phyloP scores from a whole-genome alignment of 495 filamentous ascomycete species.

The Xylaria telfairii region DNA sequence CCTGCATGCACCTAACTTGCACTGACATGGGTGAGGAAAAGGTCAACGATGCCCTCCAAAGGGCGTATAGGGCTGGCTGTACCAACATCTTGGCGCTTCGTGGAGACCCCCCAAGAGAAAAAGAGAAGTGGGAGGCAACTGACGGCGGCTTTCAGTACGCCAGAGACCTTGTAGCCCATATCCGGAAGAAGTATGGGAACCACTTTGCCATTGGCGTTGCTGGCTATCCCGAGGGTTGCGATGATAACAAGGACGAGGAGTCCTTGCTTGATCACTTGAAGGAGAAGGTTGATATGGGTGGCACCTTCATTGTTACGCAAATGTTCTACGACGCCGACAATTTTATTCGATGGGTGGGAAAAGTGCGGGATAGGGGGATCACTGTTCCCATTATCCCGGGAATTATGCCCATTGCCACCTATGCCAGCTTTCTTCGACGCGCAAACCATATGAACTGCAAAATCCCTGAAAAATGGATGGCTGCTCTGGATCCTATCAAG shows the following conservation, averaged over 20 bases:
- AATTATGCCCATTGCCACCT: slow-evolving; percentile 98
- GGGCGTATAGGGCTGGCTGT: slow-evolving; percentile 93
- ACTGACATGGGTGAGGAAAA: slow-evolving; percentile 95
- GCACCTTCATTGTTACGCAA: slow-evolving; percentile 92
- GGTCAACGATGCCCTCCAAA: slow-evolving; percentile 84
- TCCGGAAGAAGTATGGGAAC: slow-evolving; percentile 84
- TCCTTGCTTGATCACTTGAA: slow-evolving; percentile 90
- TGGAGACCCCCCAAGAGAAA: slow-evolving; percentile 93
- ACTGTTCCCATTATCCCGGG: slow-evolving; percentile 91
- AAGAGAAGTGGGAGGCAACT: slow-evolving; percentile 89
- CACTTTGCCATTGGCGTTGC: slow-evolving; percentile 99
- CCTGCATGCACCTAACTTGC: slow-evolving; percentile 99
- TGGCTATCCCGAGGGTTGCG: slow-evolving; percentile 95
- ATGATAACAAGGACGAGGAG: slow-evolving; percentile 87
- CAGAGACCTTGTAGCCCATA: slow-evolving; percentile 91
- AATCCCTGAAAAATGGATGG: slow-evolving; percentile 81
- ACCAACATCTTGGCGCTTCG: slow-evolving; percentile 96
- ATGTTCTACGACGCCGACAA: slow-evolving; percentile 99
- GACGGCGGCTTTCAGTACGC: slow-evolving; percentile 90
- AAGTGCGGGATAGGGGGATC: slow-evolving; percentile 84
- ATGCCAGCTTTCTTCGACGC: slow-evolving; percentile 87
- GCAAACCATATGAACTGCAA: slow-evolving; percentile 86
- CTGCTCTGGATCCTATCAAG: slow-evolving; percentile 88
- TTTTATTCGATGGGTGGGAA: slow-evolving; percentile 88
- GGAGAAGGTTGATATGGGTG: slow-evolving; percentile 96